Evolutionary conservation across 495 filamentous ascomycete species (phyloP).

Genomic region (Chaetomium fimeti): DNA sequence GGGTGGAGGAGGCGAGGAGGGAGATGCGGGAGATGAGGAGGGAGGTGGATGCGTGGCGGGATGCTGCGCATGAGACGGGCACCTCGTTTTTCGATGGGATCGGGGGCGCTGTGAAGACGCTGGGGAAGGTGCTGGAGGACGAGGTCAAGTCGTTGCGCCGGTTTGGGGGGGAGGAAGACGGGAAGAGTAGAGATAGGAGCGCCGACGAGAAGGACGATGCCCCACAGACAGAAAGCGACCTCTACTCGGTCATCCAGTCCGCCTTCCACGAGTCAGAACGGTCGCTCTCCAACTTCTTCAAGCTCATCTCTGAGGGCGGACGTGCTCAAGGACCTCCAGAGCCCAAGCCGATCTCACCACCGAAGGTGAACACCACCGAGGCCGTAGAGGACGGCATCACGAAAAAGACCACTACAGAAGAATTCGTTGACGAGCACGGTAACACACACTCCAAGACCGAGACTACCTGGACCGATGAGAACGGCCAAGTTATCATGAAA

Average conservation of each 20-base stretch:
- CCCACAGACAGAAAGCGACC: conserved; percentile 23
- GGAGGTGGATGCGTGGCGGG: conserved; percentile 4
- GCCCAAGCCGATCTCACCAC: conserved; percentile 12
- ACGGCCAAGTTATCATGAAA: conserved; percentile 15
- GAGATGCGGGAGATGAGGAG: neutral
- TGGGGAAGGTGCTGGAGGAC: conserved; percentile 18
- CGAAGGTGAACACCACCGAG: conserved; percentile 18
- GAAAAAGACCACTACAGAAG: conserved; percentile 22
- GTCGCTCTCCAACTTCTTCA: conserved; percentile 27
- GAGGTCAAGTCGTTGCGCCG: conserved; percentile 4
- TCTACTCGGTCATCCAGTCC: conserved; percentile 20
- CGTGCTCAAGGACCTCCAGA: neutral
- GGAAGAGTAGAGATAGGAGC: neutral
- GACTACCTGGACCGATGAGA: conserved; percentile 17
- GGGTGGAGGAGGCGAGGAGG: neutral
- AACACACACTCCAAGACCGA: conserved; percentile 27
- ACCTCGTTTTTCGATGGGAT: conserved; percentile 14
- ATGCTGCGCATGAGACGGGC: neutral
- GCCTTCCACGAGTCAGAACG: conserved; percentile 28
- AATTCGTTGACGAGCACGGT: conserved; percentile 26
- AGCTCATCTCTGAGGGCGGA: conserved; percentile 17
- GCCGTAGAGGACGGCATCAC: conserved; percentile 14
- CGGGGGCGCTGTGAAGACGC: neutral
- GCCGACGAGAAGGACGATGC: neutral
- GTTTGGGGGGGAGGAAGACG: neutral